These are phyloP conservation scores for Tetrapyrgos nigripes DNA, from an alignment of 1,284 basidiomycete species.

Conservation along the genomic window DNA sequence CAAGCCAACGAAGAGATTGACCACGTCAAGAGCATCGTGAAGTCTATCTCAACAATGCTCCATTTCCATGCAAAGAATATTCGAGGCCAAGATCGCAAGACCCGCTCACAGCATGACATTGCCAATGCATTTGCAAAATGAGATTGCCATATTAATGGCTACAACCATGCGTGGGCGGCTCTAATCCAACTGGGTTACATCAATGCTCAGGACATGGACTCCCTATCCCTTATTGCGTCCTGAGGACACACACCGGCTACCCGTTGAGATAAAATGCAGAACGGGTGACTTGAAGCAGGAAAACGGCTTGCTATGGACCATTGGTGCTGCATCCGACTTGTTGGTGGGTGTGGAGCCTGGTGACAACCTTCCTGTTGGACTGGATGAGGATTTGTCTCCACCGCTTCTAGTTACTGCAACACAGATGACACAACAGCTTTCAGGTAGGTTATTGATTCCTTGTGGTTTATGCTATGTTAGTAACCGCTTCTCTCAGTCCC, in stretches of 20 bases:
- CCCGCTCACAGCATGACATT: background rate
- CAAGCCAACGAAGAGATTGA: background rate
- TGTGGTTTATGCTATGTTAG: background rate
- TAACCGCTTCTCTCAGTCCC: background rate
- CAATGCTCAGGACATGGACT: background rate
- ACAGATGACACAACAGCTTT: background rate
- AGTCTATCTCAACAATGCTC: background rate
- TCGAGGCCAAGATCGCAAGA: conserved; percentile 5
- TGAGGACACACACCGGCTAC: background rate
- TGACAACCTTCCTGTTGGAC: background rate
- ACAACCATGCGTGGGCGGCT: background rate
- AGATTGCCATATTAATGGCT: background rate
- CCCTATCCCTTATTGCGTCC: background rate
- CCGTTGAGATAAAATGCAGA: background rate
- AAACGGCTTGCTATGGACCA: conserved; percentile 1
- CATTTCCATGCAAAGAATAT: background rate
- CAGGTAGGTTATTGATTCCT: background rate
- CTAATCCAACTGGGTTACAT: background rate
- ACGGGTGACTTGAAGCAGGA: background rate
- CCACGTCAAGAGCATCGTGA: background rate
- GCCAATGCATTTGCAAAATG: background rate
- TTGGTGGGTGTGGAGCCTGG: background rate
- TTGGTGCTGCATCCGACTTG: background rate
- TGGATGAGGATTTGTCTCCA: background rate
- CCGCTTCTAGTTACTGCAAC: background rate